Base-by-base conservation (phyloP, 2,329 filamentous ascomycete genomes). In the Nemania serpens region DNA sequence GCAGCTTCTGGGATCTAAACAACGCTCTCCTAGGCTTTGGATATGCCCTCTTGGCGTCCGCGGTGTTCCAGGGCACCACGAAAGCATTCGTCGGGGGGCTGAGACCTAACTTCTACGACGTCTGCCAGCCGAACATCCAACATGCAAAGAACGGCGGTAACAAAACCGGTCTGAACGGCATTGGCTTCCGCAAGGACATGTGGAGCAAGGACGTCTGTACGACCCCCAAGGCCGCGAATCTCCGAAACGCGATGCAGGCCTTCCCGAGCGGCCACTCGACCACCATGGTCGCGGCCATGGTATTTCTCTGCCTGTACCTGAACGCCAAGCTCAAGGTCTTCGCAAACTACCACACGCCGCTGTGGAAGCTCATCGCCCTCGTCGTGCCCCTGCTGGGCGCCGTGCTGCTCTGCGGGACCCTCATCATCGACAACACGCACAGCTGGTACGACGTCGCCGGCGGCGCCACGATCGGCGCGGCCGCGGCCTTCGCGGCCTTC, bases 321-420 rank as follows among this genome's bases (percentile, higher is more conserved):
- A 90, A 91, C 69, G 88, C 86, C 36, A 91, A 91, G 75, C 77
- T 91, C 41, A 91, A 91, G 76, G 82, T 90, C 52, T 90, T 84
- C 76, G 79, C 82, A 18, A 86, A 89, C 71, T 84, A 88, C 70
- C 86, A 88, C 60, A 83, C 88, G 0, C 79, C 84, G 0, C 82
- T 89, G 74, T 91, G 87, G 88, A 90, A 89, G 73, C 75, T 90
- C 3, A 76, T 84, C 3, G 78, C 81, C 10, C 77, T 84, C 2
- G 83, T 85, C 64, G 72, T 82, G 0, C 88, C 89, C 0, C 73
- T 91, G 1, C 78, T 91, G 0, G 84, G 79, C 1, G 86, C 87
- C 0, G 76, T 78, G 1, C 73, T 90, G 3, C 84, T 90, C 25
- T 84, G 82, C 5, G 85, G 86, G 15, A 80, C 83, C 0, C 76